Conservation (phyloP, 495 filamentous ascomycete species). For the Aspergillus olivimuriae region DNA sequence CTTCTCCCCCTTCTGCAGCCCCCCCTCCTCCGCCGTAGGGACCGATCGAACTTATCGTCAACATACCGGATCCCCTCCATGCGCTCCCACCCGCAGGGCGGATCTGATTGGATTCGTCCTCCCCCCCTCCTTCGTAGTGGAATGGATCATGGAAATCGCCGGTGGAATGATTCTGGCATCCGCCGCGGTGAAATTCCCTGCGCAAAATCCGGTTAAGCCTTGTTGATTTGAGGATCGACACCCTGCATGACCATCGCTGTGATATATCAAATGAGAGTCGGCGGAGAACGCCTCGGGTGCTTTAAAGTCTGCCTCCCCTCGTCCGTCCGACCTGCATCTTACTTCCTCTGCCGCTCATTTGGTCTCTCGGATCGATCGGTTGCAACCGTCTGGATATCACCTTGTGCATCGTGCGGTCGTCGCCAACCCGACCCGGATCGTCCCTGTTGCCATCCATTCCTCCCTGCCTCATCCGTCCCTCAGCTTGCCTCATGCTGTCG, state of each 20-base stretch:
- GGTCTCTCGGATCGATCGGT: constrained; percentile 23
- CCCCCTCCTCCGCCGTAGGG: no score
- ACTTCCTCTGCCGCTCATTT: constrained; percentile 22
- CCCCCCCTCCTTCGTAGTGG: no score
- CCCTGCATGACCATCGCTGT: constrained; percentile 44
- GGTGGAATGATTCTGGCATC: no score
- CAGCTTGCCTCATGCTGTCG: background rate
- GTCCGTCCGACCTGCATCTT: constrained; percentile 20
- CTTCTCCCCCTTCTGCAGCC: no score
- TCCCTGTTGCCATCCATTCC: background rate
- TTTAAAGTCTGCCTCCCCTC: constrained; percentile 34
- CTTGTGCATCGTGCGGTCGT: background rate
- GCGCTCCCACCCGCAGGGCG: no score
- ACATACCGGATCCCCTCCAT: no score
- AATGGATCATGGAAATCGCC: no score
- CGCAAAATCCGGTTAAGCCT: constrained; percentile 18
- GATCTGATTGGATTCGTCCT: no score
- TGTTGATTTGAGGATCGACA: constrained; percentile 31
- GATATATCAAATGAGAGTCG: constrained; percentile 51
- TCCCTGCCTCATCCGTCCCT: background rate
- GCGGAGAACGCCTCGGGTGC: constrained; percentile 33
- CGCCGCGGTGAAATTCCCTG: no score
- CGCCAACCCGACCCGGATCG: background rate
- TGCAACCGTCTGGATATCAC: constrained; percentile 2
- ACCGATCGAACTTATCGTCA: no score